phyloP scores from a whole-genome alignment of 2,329 filamentous ascomycete genomes.

The Hypoxylon sp. region DNA sequence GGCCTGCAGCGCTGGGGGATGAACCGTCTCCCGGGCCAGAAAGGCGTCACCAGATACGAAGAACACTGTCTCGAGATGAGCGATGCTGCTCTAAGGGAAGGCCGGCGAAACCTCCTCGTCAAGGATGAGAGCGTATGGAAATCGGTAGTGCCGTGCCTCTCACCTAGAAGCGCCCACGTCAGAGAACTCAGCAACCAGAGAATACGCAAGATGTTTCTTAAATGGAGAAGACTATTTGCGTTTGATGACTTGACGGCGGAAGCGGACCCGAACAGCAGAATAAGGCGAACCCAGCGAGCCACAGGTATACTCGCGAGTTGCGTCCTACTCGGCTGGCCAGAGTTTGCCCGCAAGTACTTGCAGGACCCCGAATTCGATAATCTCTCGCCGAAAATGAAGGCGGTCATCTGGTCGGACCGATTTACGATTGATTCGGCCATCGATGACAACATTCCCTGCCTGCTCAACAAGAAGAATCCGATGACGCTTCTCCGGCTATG shows the following conservation, averaged over 20 bases:
- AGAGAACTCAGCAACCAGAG: constrained; percentile 8
- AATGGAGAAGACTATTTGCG: constrained; percentile 19
- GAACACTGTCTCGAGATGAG: constrained; percentile 26
- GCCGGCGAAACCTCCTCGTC: constrained; percentile 16
- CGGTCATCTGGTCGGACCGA: constrained; percentile 18
- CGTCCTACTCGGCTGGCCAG: constrained; percentile 26
- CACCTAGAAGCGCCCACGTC: constrained; percentile 7
- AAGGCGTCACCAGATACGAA: constrained; percentile 18
- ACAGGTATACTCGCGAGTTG: constrained; percentile 23
- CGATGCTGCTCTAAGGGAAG: constrained; percentile 10
- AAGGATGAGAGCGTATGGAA: constrained; percentile 13
- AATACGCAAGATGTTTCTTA: constrained; percentile 4
- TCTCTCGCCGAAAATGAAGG: constrained; percentile 8
- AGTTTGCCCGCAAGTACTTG: constrained; percentile 24
- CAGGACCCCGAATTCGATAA: background rate
- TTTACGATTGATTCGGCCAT: constrained; percentile 12
- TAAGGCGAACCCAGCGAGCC: background rate
- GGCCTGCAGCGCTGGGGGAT: constrained; percentile 24
- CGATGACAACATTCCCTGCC: background rate
- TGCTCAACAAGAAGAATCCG: constrained; percentile 1
- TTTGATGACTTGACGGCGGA: constrained; percentile 3
- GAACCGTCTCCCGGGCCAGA: background rate
- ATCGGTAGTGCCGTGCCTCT: constrained; percentile 24
- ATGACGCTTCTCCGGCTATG: constrained; percentile 26
- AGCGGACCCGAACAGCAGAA: background rate